A percentile compares a stretch with the other conserved stretches of the same genome.
Conservation (phyloP, 345 rosid genomes). For the Gossypium rotundifolium region DNA sequence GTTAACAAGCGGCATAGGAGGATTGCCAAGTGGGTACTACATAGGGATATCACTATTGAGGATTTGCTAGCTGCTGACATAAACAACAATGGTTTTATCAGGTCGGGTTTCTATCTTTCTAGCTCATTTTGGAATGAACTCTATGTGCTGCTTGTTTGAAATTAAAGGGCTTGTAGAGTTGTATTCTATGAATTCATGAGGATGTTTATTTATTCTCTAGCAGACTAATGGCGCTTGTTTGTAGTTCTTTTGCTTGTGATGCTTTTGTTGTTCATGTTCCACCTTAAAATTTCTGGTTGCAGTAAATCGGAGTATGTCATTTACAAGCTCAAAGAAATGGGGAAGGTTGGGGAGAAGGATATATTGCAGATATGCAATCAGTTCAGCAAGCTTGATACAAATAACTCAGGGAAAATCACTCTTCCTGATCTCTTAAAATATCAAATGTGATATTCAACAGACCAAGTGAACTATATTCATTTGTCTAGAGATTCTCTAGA, state of each 20-base stretch:
- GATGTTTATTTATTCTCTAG: not conserved
- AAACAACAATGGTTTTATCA: constrained; percentile 65
- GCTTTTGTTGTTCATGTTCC: not conserved
- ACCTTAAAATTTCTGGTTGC: constrained; percentile 9
- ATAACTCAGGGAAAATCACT: constrained; percentile 57
- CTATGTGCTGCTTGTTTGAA: not conserved
- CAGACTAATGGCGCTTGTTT: not conserved
- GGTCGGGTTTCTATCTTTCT: constrained; percentile 24
- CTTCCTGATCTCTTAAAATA: constrained; percentile 40
- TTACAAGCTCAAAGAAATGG: constrained; percentile 73
- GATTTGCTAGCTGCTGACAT: constrained; percentile 64
- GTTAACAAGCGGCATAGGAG: constrained; percentile 57
- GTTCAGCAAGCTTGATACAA: constrained; percentile 57
- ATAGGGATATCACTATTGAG: constrained; percentile 54
- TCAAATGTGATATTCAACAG: constrained; percentile 3
- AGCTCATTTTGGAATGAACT: not conserved
- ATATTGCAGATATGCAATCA: constrained; percentile 46
- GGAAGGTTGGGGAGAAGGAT: constrained; percentile 55
- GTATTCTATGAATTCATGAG: not conserved
- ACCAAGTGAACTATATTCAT: not conserved
- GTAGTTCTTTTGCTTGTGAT: not conserved
- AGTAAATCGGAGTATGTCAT: constrained; percentile 72
- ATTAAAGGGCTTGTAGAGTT: not conserved
- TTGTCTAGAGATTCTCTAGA: not conserved
- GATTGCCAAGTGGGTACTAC: constrained; percentile 56